Conservation (phyloP, 345 rosid genomes). For the Melaleuca alternifolia region DNA sequence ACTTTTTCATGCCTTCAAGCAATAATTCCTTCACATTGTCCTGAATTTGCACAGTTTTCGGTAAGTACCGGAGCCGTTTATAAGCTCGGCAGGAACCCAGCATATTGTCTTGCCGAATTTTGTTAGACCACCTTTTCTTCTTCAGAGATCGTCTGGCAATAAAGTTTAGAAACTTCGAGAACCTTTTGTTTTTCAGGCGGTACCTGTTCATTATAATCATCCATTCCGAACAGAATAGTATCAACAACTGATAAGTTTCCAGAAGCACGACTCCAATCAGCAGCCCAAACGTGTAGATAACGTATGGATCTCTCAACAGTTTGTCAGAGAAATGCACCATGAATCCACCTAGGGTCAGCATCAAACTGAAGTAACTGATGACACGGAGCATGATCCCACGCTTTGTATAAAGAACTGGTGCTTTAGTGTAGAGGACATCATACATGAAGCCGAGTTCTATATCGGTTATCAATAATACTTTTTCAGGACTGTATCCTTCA, state of each 20-base stretch:
- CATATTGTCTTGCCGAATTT: neutral
- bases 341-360: neutral
- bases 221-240: neutral
- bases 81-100: neutral
- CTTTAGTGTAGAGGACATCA: slow-evolving; percentile 7
- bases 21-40: neutral
- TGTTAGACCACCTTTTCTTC: neutral
- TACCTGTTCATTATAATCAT: neutral
- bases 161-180: neutral
- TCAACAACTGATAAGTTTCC: neutral
- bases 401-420: neutral
- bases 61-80: neutral
- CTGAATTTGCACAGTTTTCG: neutral
- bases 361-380: neutral
- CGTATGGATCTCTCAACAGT: neutral
- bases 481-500: neutral
- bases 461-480: neutral
- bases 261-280: neutral
- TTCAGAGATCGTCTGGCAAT: neutral
- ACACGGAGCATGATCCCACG: neutral
- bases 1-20: neutral
- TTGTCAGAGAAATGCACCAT: neutral
- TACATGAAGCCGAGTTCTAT: slow-evolving; percentile 4
- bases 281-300: neutral
- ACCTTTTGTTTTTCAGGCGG: neutral